Percentiles rank a stretch among this genome's conserved stretches.
Evolutionary conservation across 2,329 filamentous ascomycete species (phyloP).

Genomic region (Colletotrichum tropicale): DNA sequence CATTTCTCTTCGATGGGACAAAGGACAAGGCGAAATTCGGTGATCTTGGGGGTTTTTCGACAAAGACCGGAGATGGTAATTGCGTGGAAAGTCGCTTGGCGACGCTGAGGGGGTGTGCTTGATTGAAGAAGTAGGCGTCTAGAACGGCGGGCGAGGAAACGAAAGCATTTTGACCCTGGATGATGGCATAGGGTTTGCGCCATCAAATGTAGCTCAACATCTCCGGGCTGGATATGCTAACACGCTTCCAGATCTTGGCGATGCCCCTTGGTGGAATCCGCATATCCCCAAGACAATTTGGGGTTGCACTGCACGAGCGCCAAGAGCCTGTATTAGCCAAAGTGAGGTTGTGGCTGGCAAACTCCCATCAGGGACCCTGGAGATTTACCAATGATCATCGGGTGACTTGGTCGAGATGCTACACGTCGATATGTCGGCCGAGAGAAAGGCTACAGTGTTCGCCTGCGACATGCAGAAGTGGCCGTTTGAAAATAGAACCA

Average conservation of each 20-base stretch:
- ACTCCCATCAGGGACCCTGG: neutral
- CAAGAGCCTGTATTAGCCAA: neutral
- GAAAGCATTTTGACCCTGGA: conserved; percentile 4
- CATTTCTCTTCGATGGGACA: neutral
- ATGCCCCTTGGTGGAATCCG: neutral
- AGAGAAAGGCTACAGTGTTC: neutral
- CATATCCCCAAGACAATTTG: neutral
- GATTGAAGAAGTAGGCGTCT: neutral
- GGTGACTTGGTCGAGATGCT: neutral
- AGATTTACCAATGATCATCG: neutral
- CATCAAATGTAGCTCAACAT: neutral
- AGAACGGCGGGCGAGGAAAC: neutral
- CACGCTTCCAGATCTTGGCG: conserved; percentile 11
- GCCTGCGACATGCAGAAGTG: conserved; percentile 1
- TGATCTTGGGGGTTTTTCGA: neutral
- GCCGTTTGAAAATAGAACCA: neutral
- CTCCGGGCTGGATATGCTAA: neutral
- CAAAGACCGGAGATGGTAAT: neutral
- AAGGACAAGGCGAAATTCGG: neutral
- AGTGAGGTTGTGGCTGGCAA: neutral
- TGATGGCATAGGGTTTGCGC: neutral
- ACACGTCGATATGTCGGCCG: neutral
- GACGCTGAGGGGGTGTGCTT: neutral
- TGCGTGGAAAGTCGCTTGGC: neutral
- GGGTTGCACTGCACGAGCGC: conserved; percentile 10